phyloP scores from a whole-genome alignment of 768 basidiomycete species.

The Leccinum disarticulatum region DNA sequence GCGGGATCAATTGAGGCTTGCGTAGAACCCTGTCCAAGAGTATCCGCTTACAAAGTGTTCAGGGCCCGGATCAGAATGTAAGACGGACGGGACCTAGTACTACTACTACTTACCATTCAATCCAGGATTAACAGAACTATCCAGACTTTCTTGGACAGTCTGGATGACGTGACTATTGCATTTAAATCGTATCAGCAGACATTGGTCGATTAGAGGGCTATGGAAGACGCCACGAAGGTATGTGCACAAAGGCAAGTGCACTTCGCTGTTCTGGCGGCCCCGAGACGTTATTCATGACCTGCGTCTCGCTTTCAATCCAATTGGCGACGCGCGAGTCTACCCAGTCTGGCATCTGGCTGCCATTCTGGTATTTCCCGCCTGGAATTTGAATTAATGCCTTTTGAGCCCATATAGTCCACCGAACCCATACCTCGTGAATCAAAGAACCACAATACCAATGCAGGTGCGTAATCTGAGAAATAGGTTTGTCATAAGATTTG shows the following conservation, averaged over 20 bases:
- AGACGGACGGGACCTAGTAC: background rate
- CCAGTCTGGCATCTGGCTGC: conserved; percentile 59
- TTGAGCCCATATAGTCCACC: background rate
- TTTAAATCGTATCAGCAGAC: background rate
- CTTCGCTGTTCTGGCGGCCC: conserved; percentile 51
- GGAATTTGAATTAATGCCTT: conserved; percentile 8
- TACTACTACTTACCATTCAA: no score
- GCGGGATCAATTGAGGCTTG: conserved; percentile 48
- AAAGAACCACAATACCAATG: conserved; percentile 70
- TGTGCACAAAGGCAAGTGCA: conserved; percentile 72
- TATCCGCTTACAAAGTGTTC: conserved; percentile 44
- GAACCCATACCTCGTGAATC: conserved; percentile 61
- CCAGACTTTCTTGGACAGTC: conserved; percentile 33
- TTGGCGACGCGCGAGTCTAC: conserved; percentile 60
- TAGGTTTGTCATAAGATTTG: no score
- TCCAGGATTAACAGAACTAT: conserved; percentile 42
- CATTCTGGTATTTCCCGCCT: conserved; percentile 52
- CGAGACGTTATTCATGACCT: conserved; percentile 57
- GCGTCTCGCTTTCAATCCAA: conserved; percentile 59
- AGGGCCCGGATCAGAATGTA: background rate
- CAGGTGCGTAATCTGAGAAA: conserved; percentile 41
- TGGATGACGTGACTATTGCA: conserved; percentile 28
- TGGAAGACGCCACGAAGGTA: conserved; percentile 57
- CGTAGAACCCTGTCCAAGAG: conserved; percentile 54
- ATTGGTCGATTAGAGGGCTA: background rate